Base-by-base conservation (phyloP, 78 protist species). In the Dictyostelium purpureum region DNA sequence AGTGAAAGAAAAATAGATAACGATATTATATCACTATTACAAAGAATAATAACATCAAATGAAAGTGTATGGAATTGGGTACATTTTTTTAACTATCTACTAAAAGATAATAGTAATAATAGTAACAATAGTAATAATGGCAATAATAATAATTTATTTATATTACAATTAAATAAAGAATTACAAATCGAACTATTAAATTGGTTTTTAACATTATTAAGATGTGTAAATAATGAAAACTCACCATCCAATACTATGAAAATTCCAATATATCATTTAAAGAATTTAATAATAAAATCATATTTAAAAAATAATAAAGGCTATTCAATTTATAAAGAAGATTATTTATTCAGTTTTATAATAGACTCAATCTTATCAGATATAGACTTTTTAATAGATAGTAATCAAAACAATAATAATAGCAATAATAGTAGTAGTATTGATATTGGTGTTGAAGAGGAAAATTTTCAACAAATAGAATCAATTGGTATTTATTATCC, bases 181-280 rank as follows among this genome's bases (percentile, higher is more conserved):
- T 28, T 61, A 61, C 69, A 61, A 61, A 61, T 61, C 31, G 69
- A 61, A 61, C 31, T 61, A 28, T 61, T 61, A 61, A 61, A 61
- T 61, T 61, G 69, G 69, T 61, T 61, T 28, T 33, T 28, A 10
- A 33, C 31, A 14, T 61, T 61, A 14, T 10, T 61, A 61, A 61
- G 31, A 31, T 14, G 69, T 31, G 10, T 61, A 31, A 40, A 61
- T 61, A 61, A 12, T 14, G 42, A 61, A 28, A 61, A 61, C 31
- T 31, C 69, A 31, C 69, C 69, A 31, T 61, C 69, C 12, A 3
- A 16, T 28, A 14, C 16, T 12, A 14, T 61, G 21, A 21, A 31
- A 2, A 28, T 61, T 31, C 69, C 69, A 61, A 28, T 26, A 26
- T 14, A 31, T 4, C 4, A 28, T 11, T 31, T 61, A 26, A 61